phyloP scores from a whole-genome alignment of 1,139 yeast species.

The Nakaseomyces glabratus region DNA sequence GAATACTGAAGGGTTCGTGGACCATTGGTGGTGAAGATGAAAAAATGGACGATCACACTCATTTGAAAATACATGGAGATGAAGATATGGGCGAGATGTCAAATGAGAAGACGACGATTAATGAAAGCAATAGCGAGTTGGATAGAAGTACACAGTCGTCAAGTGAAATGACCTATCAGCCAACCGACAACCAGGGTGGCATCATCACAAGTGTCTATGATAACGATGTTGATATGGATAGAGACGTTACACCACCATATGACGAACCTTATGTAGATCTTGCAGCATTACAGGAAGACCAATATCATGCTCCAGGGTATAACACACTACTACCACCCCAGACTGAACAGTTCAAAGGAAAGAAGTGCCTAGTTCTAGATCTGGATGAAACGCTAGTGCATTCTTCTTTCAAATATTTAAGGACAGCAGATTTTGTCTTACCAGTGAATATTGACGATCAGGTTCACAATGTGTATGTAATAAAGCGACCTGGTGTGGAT shows the following conservation, averaged over 20 bases:
- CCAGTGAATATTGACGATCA: conserved; percentile 88
- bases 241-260: conserved; percentile 14
- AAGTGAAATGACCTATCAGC: neutral
- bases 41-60: neutral
- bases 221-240: conserved; percentile 15
- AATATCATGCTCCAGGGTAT: conserved; percentile 51
- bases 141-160: conserved; percentile 1
- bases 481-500: conserved; percentile 96
- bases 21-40: conserved; percentile 6
- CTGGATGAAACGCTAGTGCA: conserved; percentile 95
- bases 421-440: conserved; percentile 91
- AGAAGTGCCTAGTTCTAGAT: conserved; percentile 84
- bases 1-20: conserved; percentile 3
- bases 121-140: conserved; percentile 3
- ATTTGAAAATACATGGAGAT: too few relatives aligned
- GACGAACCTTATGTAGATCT: conserved; percentile 38
- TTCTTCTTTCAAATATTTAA: conserved; percentile 82
- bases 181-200: neutral
- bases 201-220: neutral
- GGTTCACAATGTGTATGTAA: conserved; percentile 88
- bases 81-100: neutral
- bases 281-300: conserved; percentile 60
- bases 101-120: neutral
- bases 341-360: conserved; percentile 36
- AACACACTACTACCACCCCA: conserved; percentile 55